Evolutionary conservation across 2,329 filamentous ascomycete species (phyloP), one percentile per base, ranked within the genome.

Genomic region (Talaromyces sp.): DNA sequence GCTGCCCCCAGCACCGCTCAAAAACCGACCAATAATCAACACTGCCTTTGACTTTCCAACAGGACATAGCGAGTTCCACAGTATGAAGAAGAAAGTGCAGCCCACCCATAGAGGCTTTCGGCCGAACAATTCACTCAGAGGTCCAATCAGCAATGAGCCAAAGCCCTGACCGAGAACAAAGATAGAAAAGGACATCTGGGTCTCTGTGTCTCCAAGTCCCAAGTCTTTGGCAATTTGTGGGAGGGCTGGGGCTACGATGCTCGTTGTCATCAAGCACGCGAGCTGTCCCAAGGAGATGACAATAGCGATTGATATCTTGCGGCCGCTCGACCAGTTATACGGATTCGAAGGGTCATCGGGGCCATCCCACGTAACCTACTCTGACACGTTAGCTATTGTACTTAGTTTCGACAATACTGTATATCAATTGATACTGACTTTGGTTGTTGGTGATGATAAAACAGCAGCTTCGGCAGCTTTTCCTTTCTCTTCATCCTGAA

Each of bases 41-140:
- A 81, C 74, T 32, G 71, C 72, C 55, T 89, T 77, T 7, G 75
- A 76, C 0, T 83, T 83, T 0, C 85, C 80, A 4, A 89, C 75
- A 1, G 85, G 88, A 61, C 86, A 89, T 0, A 85, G 86, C 61
- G 90, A 81, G 33, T 85, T 84, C 77, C 85, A 89, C 0, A 84
- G 69, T 60, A 85, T 82, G 39, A 69, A 90, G 59, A 86, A 79
- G 2, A 81, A 67, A 65, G 86, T 89, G 61, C 85, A 83, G 1
- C 69, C 70, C 25, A 82, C 80, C 63, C 89, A 80, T 49, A 90
- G 73, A 8, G 80, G 73, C 11, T 83, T 74, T 9, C 88, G 80
- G 0, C 88, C 88, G 68, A 87, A 88, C 60, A 89, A 83, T 69
- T 90, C 88, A 1, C 81, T 85, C 39, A 87, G 66, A 0, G 85